Conservation (phyloP, 495 filamentous ascomycete genomes). For the Lasiosphaeria miniovina region DNA sequence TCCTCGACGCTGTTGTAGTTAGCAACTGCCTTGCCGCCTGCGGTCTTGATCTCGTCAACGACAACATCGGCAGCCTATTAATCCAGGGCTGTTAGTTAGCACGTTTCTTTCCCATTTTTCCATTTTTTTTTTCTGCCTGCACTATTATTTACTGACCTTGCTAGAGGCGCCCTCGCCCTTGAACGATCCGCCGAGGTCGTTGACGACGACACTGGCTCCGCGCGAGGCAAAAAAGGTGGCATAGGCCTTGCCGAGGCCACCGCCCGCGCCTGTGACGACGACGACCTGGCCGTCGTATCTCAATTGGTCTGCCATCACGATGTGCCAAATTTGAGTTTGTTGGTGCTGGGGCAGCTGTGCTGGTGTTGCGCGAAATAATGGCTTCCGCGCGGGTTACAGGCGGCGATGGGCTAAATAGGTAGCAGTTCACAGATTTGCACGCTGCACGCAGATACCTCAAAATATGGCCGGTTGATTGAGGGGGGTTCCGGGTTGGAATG, state of each 20-base stretch:
- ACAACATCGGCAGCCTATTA: conserved; percentile 87
- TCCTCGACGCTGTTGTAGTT: conserved; percentile 98
- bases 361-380: conserved; percentile 4
- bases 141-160: conserved; percentile 55
- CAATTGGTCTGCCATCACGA: conserved; percentile 66
- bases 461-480: background rate
- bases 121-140: no score
- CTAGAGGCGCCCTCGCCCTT: conserved; percentile 87
- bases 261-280: conserved; percentile 94
- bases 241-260: conserved; percentile 91
- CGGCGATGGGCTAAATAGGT: background rate
- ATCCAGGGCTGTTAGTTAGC: conserved; percentile 16
- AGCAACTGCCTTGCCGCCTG: conserved; percentile 93
- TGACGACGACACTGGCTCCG: conserved; percentile 95
- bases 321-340: conserved; percentile 28
- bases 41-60: conserved; percentile 87
- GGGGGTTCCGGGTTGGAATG: background rate
- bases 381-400: background rate
- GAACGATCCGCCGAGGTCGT: conserved; percentile 92
- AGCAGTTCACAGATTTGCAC: background rate
- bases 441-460: background rate
- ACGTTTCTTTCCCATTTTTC: no score
- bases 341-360: conserved; percentile 16
- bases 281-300: conserved; percentile 95
- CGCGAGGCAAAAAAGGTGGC: conserved; percentile 86